phyloP scores from a whole-genome alignment of 1,284 basidiomycete species.

The Fomitopsis schrenkii region DNA sequence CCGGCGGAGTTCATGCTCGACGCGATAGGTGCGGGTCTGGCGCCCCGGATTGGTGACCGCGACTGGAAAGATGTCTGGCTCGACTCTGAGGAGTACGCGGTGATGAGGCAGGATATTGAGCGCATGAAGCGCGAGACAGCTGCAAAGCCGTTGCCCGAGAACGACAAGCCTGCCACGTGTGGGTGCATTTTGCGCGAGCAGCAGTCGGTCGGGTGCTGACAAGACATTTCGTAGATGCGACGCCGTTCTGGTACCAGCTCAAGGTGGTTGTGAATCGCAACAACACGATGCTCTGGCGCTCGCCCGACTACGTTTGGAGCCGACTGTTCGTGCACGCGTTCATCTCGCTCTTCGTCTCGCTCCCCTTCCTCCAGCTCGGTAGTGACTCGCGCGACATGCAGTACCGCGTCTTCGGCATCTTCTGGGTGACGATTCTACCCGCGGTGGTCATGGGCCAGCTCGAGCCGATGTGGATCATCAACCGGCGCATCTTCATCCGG shows the following conservation, averaged over 20 bases:
- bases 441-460: conserved; percentile 79
- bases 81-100: conserved; percentile 40
- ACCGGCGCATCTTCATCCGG: conserved; percentile 70
- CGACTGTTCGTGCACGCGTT: conserved; percentile 76
- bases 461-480: conserved; percentile 84
- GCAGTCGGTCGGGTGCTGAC: background rate
- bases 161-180: conserved; percentile 26
- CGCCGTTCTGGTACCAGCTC: conserved; percentile 78
- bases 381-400: conserved; percentile 71
- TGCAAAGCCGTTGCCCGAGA: conserved; percentile 14
- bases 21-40: conserved; percentile 35
- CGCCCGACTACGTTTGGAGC: conserved; percentile 79
- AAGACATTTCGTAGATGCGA: conserved; percentile 49
- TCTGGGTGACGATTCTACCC: conserved; percentile 69
- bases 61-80: conserved; percentile 68
- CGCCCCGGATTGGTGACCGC: conserved; percentile 48
- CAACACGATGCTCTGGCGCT: conserved; percentile 77
- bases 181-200: conserved; percentile 7
- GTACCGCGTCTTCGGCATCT: conserved; percentile 80
- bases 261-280: conserved; percentile 72
- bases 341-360: conserved; percentile 76
- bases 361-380: conserved; percentile 82
- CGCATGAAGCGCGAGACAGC: conserved; percentile 30
- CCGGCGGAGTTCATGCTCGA: conserved; percentile 36
- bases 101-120: conserved; percentile 30